These are phyloP conservation scores for Solanum hybrid DNA, from an alignment of 305 asterid genomes.

Conservation along the genomic window DNA sequence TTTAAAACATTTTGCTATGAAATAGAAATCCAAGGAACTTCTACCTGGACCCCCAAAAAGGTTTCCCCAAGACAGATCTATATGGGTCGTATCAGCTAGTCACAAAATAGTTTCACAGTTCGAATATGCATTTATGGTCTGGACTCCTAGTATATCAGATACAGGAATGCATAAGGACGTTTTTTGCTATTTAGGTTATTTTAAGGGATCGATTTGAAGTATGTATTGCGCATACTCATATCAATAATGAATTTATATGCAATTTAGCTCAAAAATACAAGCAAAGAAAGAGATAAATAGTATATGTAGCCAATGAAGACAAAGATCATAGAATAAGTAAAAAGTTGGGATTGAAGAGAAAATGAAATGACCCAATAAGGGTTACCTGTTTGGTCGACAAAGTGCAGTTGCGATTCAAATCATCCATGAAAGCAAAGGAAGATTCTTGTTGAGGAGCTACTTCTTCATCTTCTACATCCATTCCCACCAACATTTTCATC, in stretches of 20 bases:
- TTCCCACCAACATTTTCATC: slow-evolving; percentile 96
- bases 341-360: neutral
- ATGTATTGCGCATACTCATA: neutral
- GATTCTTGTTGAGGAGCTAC: slow-evolving; percentile 33
- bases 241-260: neutral
- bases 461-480: slow-evolving; percentile 86
- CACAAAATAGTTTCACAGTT: neutral
- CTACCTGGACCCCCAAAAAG: neutral
- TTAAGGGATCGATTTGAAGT: neutral
- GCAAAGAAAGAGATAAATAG: neutral
- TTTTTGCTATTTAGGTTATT: neutral
- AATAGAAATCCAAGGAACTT: neutral
- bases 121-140: neutral
- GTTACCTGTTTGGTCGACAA: slow-evolving; percentile 79
- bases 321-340: neutral
- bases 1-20: neutral
- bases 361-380: neutral
- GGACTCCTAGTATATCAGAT: neutral
- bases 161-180: neutral
- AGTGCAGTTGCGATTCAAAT: slow-evolving; percentile 81
- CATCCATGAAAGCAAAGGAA: slow-evolving; percentile 59
- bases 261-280: neutral
- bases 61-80: neutral
- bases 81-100: neutral
- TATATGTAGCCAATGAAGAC: neutral